Percentiles rank a stretch among this genome's conserved stretches.
Conservation (phyloP, 208 protist genomes). For the Trypanosoma congolense region DNA sequence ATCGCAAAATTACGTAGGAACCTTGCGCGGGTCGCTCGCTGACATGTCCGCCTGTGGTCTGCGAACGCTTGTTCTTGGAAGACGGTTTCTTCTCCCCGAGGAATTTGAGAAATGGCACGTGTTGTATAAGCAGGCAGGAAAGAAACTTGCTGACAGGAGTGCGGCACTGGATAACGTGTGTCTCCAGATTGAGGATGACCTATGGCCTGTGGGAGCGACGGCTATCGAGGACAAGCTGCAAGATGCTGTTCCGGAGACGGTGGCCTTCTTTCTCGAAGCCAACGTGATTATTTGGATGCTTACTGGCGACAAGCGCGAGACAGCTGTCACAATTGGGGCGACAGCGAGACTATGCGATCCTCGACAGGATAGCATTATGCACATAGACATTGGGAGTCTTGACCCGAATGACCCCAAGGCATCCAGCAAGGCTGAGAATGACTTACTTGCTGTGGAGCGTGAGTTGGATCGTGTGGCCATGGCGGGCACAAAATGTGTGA, state of each 20-base stretch:
- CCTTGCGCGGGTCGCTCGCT: slow-evolving; percentile 33
- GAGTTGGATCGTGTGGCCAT: slow-evolving; percentile 44
- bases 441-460: slow-evolving; percentile 59
- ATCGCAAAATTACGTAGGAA: slow-evolving; percentile 44
- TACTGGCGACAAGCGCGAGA: slow-evolving; percentile 98
- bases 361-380: slow-evolving; percentile 70
- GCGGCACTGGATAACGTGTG: slow-evolving; percentile 72
- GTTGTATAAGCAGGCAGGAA: slow-evolving; percentile 51
- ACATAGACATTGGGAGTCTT: slow-evolving; percentile 72
- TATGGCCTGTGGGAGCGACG: slow-evolving; percentile 89
- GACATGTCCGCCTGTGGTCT: slow-evolving; percentile 82
- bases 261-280: slow-evolving; percentile 86
- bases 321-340: slow-evolving; percentile 85
- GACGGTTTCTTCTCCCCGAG: slow-evolving; percentile 42
- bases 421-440: slow-evolving; percentile 47
- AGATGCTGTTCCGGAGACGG: slow-evolving; percentile 91
- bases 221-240: slow-evolving; percentile 98
- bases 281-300: slow-evolving; percentile 96
- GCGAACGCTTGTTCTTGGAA: slow-evolving; percentile 84
- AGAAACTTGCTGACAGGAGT: slow-evolving; percentile 51
- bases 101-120: slow-evolving; percentile 66
- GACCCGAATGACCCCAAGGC: slow-evolving; percentile 36
- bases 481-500: slow-evolving; percentile 48
- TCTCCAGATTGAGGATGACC: slow-evolving; percentile 85
- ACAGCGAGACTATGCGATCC: slow-evolving; percentile 81